phyloP scores from a whole-genome alignment of 1,284 basidiomycete species.

The Irpex rosettiformis region DNA sequence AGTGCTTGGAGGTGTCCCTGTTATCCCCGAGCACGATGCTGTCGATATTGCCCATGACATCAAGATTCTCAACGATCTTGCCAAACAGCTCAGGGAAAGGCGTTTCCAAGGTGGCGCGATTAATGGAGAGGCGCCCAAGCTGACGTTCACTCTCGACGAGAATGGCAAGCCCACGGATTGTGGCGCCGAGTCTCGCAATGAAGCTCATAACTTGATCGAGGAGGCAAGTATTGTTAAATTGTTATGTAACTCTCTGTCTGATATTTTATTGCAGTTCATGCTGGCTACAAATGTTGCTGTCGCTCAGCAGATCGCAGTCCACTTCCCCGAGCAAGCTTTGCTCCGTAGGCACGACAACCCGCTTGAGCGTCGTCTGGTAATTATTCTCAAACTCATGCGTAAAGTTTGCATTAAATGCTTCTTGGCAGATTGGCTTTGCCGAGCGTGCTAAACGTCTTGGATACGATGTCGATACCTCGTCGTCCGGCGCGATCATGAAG shows the following conservation, averaged over 20 bases:
- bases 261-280: constrained; percentile 70
- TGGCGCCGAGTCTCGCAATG: constrained; percentile 55
- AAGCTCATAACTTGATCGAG: constrained; percentile 84
- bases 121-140: constrained; percentile 65
- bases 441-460: constrained; percentile 84
- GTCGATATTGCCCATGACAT: constrained; percentile 77
- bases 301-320: constrained; percentile 90
- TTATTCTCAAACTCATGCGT: constrained; percentile 23
- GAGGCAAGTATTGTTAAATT: constrained; percentile 54
- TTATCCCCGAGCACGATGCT: constrained; percentile 55
- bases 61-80: constrained; percentile 63
- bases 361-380: constrained; percentile 82
- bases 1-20: constrained; percentile 47
- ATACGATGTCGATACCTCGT: constrained; percentile 78
- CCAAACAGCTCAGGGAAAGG: constrained; percentile 69
- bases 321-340: constrained; percentile 92
- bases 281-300: constrained; percentile 87
- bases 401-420: constrained; percentile 5
- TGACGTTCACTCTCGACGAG: constrained; percentile 83
- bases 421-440: constrained; percentile 61
- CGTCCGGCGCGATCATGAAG: constrained; percentile 79
- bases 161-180: constrained; percentile 84
- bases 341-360: constrained; percentile 93
- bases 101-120: constrained; percentile 85
- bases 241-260: neutral